Base-by-base conservation (phyloP, 2,329 filamentous ascomycete genomes). In the Cytospora paraplurivora region DNA sequence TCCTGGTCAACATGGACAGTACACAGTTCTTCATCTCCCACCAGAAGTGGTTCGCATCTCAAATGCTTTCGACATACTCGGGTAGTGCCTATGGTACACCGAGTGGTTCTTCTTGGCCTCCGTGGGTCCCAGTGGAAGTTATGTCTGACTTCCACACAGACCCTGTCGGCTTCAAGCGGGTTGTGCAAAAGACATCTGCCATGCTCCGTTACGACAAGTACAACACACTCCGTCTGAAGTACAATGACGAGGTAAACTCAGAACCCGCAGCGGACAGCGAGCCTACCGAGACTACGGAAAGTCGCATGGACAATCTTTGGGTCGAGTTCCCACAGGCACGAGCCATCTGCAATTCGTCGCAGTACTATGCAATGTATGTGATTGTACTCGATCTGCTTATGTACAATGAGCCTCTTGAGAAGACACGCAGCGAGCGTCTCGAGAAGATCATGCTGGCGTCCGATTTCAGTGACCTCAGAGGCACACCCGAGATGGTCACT, bases 361-460 rank as follows among this genome's bases (percentile, higher is more conserved):
- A 99, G 76, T 99, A 99, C 78, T 99, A 96, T 74, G 91, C 95
- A 5, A 88, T 99, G 82, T 99, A 99, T 73, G 92, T 99, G 76
- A 99, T 99, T 69, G 94, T 97, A 4, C 82, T 98, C 67, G 95
- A 99, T 76, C 83, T 99, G 50, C 82, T 99, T 58, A 88, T 99
- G 75, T 99, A 98, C 78, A 97, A 87, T 72, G 95, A 99, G 75
- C 95, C 95, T 2, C 79, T 96, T 54, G 95, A 99, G 76, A 99
- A 99, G 83, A 96, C 94, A n/a, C 87, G 96, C 64, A 97, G 85
- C 71, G 96, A 99, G 77, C 88, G 92, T 41, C 81, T 99, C 17
- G 95, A 99, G 76, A 98, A 97, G 82, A 99, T 99, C 70, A 97
- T 99, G 88, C 86, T 99, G 56, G 95, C 94, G 1, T 98, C 95